Evolutionary conservation across 83 land plant species (phyloP).

Genomic region (Thuja plicata): DNA sequence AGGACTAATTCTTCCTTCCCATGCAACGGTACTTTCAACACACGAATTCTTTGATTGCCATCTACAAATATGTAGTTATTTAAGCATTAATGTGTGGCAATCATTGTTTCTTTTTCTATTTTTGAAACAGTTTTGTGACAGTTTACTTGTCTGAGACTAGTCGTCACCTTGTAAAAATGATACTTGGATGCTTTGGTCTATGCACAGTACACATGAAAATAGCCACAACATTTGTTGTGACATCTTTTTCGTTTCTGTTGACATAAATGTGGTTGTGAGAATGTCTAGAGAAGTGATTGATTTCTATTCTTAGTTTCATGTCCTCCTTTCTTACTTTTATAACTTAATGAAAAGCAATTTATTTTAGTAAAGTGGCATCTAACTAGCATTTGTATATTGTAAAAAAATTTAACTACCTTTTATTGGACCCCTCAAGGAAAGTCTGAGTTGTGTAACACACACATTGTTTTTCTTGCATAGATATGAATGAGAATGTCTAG

Average conservation of each 20-base stretch:
- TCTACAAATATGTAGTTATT: background rate
- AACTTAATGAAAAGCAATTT: background rate
- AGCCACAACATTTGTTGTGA: background rate
- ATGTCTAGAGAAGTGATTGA: background rate
- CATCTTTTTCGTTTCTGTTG: background rate
- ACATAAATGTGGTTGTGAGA: background rate
- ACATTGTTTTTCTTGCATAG: background rate
- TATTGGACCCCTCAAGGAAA: background rate
- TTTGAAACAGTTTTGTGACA: background rate
- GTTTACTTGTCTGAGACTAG: background rate
- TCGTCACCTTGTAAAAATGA: background rate
- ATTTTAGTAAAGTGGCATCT: background rate
- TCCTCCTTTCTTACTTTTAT: background rate
- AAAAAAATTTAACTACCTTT: background rate
- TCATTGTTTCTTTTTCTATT: background rate
- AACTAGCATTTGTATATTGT: background rate
- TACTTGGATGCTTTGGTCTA: background rate
- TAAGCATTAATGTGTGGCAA: background rate
- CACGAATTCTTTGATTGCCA: background rate
- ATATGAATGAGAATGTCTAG: too few species aligned
- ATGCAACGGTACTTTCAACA: conserved; percentile 66
- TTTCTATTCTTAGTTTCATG: background rate
- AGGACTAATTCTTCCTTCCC: conserved; percentile 93
- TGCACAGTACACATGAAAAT: background rate
- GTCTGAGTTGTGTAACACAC: background rate